A percentile compares a stretch with the other conserved stretches of the same genome.
These are phyloP conservation scores for Xeromyces bisporus DNA, from an alignment of 495 filamentous ascomycete genomes.

Conservation along the genomic window DNA sequence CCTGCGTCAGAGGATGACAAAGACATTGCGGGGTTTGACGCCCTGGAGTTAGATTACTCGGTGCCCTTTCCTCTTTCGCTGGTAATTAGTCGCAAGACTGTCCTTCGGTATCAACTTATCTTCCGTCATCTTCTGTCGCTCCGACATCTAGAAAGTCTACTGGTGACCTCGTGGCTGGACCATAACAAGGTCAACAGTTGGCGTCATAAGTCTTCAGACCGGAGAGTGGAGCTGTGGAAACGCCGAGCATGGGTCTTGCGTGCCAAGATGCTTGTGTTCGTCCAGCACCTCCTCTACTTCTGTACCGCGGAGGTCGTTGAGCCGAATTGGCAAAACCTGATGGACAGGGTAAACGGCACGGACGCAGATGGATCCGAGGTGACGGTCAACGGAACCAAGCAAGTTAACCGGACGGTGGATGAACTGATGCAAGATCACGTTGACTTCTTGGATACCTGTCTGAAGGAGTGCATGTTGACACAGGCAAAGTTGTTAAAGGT, in stretches of 20 bases:
- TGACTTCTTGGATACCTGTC: constrained; percentile 89
- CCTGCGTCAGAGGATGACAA: constrained; percentile 58
- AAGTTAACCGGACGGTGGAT: constrained; percentile 73
- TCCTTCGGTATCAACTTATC: constrained; percentile 86
- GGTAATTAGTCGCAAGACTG: constrained; percentile 88
- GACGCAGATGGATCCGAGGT: constrained; percentile 36
- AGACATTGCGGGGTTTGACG: constrained; percentile 74
- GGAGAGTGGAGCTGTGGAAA: constrained; percentile 78
- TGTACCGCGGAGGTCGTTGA: constrained; percentile 95
- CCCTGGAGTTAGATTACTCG: constrained; percentile 79
- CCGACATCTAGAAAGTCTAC: constrained; percentile 69
- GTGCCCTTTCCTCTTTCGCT: constrained; percentile 95
- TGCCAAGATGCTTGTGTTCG: constrained; percentile 88
- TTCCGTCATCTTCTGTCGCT: constrained; percentile 85
- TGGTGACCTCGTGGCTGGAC: constrained; percentile 75
- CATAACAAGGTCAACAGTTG: constrained; percentile 73
- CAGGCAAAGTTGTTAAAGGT: constrained; percentile 87
- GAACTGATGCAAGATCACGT: constrained; percentile 99
- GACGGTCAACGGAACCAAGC: constrained; percentile 27
- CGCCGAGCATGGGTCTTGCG: constrained; percentile 79
- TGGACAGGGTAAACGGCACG: constrained; percentile 58
- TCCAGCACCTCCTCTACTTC: constrained; percentile 91
- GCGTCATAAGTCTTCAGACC: constrained; percentile 60
- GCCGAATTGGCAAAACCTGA: constrained; percentile 87
- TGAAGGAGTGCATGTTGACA: constrained; percentile 98